Percentiles rank a stretch among this genome's conserved stretches.
These are phyloP conservation scores for Calonectria henricotiae DNA, from an alignment of 2,329 filamentous ascomycete species.

Conservation along the genomic window DNA sequence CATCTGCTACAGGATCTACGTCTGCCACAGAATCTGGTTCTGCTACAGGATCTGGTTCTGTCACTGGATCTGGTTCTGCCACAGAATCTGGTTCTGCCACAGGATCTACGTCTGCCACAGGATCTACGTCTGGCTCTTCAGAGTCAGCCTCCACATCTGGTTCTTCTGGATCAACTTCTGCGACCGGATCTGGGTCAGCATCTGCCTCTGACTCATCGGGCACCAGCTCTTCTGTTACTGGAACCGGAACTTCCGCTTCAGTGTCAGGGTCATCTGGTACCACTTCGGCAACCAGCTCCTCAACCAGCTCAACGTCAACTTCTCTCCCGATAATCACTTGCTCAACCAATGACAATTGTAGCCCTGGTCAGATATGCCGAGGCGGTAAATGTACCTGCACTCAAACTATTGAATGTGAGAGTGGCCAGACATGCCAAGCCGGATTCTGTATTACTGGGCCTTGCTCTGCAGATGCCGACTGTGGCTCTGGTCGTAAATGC, in stretches of 20 bases:
- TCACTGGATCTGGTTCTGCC: not conserved
- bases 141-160: not conserved
- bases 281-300: constrained; percentile 12
- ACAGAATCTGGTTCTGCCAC: not conserved
- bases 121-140: not conserved
- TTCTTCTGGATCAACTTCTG: not conserved
- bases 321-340: not conserved
- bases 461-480: constrained; percentile 16
- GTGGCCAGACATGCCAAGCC: constrained; percentile 3
- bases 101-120: not conserved
- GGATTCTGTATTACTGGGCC: constrained; percentile 8
- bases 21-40: not conserved
- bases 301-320: not conserved
- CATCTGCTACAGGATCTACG: not conserved
- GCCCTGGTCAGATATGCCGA: not conserved
- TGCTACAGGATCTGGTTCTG: not conserved
- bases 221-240: not conserved
- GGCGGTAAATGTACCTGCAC: constrained; percentile 7
- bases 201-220: not conserved
- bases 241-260: constrained; percentile 1
- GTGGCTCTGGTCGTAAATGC: constrained; percentile 23
- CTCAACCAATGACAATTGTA: constrained; percentile 15
- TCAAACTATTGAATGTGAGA: not conserved
- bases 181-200: not conserved
- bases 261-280: constrained; percentile 10